phyloP scores from a whole-genome alignment of 2,329 filamentous ascomycete genomes.

The Fusarium sterilihyphosum region DNA sequence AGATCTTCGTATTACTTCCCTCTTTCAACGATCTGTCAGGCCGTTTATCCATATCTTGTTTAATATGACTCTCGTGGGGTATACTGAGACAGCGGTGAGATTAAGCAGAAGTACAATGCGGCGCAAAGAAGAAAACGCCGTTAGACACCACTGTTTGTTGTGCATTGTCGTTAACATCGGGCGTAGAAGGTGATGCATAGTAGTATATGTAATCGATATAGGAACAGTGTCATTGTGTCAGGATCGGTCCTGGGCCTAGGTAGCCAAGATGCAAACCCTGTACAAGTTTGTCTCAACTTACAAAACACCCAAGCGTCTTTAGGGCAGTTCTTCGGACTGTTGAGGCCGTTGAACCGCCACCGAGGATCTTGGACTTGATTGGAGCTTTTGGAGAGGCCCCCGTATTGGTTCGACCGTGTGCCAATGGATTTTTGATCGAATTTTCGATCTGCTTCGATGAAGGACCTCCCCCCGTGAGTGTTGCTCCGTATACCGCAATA shows the following conservation, averaged over 20 bases:
- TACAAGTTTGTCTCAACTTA: not conserved
- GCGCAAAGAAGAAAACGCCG: constrained; percentile 12
- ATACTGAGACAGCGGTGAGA: constrained; percentile 20
- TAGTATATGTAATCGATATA: not conserved
- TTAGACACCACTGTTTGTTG: not conserved
- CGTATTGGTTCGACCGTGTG: not conserved
- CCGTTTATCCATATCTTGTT: not conserved
- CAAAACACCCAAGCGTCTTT: not conserved
- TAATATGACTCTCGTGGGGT: constrained; percentile 1
- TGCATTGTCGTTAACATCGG: not conserved
- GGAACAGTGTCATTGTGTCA: not conserved
- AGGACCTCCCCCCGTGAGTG: not conserved
- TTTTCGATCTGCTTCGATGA: not conserved
- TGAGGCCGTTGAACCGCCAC: not conserved
- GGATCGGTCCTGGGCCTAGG: not conserved
- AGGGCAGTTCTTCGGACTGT: not conserved
- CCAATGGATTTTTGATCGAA: not conserved
- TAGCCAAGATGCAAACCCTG: not conserved
- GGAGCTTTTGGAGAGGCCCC: not conserved
- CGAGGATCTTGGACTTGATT: not conserved
- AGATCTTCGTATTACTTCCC: constrained; percentile 14
- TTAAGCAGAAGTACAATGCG: not conserved
- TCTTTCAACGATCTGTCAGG: not conserved
- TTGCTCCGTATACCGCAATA: not conserved
- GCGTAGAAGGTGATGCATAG: not conserved